phyloP scores from a whole-genome alignment of 1,284 basidiomycete species.

The Boletus semigastroideus region DNA sequence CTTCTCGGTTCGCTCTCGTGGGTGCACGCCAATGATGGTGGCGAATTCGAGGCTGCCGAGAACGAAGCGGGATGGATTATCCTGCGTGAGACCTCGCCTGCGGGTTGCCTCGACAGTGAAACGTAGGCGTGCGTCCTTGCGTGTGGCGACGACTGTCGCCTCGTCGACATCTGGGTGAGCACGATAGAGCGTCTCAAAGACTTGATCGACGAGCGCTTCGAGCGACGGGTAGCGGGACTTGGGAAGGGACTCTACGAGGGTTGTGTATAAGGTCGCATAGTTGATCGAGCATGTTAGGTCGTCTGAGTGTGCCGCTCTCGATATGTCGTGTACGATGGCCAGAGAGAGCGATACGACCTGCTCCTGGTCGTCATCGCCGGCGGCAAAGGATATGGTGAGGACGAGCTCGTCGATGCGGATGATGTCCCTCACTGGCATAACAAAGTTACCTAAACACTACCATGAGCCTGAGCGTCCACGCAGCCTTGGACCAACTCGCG shows the following conservation, averaged over 20 bases:
- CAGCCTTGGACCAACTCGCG: constrained; percentile 66
- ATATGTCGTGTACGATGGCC: constrained; percentile 59
- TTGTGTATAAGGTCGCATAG: constrained; percentile 50
- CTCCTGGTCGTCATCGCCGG: constrained; percentile 43
- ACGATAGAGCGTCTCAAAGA: constrained; percentile 14
- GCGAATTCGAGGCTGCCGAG: constrained; percentile 6
- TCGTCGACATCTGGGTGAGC: constrained; percentile 12
- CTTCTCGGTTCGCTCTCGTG: constrained; percentile 12
- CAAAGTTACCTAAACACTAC: background rate
- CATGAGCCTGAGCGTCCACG: constrained; percentile 43
- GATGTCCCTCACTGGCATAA: constrained; percentile 30
- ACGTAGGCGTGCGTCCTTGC: background rate
- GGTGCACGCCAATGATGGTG: constrained; percentile 17
- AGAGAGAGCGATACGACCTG: constrained; percentile 54
- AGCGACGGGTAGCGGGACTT: constrained; percentile 14
- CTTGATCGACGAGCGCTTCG: constrained; percentile 11
- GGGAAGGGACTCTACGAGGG: constrained; percentile 26
- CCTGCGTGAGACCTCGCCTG: background rate
- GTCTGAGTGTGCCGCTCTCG: constrained; percentile 52
- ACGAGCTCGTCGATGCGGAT: constrained; percentile 52
- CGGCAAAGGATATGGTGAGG: constrained; percentile 38
- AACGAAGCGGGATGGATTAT: background rate
- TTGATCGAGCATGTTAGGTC: constrained; percentile 59
- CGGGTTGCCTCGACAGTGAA: constrained; percentile 9
- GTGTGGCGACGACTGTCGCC: constrained; percentile 6